Base-by-base conservation (phyloP, 768 basidiomycete genomes). In the Amylocystis lapponica region DNA sequence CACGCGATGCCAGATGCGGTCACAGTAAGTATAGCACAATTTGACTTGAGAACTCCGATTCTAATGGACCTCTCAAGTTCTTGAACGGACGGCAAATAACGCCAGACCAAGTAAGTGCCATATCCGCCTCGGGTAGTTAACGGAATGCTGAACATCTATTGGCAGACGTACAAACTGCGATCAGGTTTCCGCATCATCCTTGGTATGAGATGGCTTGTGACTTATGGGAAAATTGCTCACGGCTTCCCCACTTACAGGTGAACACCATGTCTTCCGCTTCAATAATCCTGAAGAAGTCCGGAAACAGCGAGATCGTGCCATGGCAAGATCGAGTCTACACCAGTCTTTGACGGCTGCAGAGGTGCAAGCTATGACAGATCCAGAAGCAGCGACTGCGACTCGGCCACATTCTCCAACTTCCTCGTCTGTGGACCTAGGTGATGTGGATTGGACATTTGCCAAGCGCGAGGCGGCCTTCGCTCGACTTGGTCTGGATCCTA, bases 381-480 rank as follows among this genome's bases (percentile, higher is more conserved):
- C 53, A 13, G 69, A 54, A 23, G 60, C 51, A 21, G 66, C 74
- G 0, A 71, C 75, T 17, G 75, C 74, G 11, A 79, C 85, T 8
- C 79, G 87, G n/a, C 88, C 91, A 2, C 82, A 82, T 33, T 89
- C 89, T 5, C 84, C 86, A 3, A 68, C 75, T 1, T 81, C 81
- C 11, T 85, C 84, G 1, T 76, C 76, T 3, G 76, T 77, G 19
- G 83, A 77, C 42, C 71, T 78, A 21, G 73, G 62, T 21, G 86
- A 90, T 50, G 86, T 92, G 33, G 96, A 99, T 61, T 99, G 96
- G 96, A 87, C 81, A n/a, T 98, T 83, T 62, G 96, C 96, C 5
- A 87, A 89, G 60, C 79, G 93, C 7, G 96, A 99, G 65, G 93
- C 93, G 5, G 94, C 91, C 3, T 72, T 93, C 27, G 86, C 89